Evolutionary conservation across 768 basidiomycete genomes (phyloP), one percentile per base, ranked within the genome.

Genomic region (Lentinula guzmanii): DNA sequence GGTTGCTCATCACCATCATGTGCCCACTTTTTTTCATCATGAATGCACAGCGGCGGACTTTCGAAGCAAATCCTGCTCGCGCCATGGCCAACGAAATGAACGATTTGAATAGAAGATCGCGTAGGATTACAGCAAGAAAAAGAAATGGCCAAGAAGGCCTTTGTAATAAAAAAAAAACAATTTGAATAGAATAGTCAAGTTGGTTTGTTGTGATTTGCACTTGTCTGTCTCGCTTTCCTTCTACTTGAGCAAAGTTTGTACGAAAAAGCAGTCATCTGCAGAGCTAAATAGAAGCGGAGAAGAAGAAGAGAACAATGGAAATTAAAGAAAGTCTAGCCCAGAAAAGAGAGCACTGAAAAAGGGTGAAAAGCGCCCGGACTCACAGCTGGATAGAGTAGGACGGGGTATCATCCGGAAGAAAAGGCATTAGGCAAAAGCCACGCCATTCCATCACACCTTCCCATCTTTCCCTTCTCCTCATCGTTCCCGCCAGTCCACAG

Each of bases 381-480:
- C 31, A 31, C 31, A 46, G 52, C 18, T 41, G 28, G 45, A 41
- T 46, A 61, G 18, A 52, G 60, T 33, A 61, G 60, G 28, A 18
- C 35, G 52, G 50, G 53, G 31, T 61, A 61, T 34, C 28, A 52
- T 50, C 24, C 28, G 61, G 39, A 37, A 37, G 52, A 53, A 53
- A 54, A 39, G 33, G 31, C 34, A 42, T 55, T 21, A 24, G 52
- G 50, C 52, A 45, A 64, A 24, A 37, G 52, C 63, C 18, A 35
- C 34, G 48, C 42, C 18, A 28, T 51, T 60, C 28, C 42, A 43
- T 33, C 56, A 33, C 46, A 52, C 57, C 57, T 61, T 60, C 61
- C 65, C 58, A 43, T 46, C 51, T 61, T 63, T 55, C 54, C 45
- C 62, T 41, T 46, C 59, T 35, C 62, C 61, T 48, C 51, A 45